Conservation (phyloP, 2,329 filamentous ascomycete species). For the Zymoseptoria crescenta region DNA sequence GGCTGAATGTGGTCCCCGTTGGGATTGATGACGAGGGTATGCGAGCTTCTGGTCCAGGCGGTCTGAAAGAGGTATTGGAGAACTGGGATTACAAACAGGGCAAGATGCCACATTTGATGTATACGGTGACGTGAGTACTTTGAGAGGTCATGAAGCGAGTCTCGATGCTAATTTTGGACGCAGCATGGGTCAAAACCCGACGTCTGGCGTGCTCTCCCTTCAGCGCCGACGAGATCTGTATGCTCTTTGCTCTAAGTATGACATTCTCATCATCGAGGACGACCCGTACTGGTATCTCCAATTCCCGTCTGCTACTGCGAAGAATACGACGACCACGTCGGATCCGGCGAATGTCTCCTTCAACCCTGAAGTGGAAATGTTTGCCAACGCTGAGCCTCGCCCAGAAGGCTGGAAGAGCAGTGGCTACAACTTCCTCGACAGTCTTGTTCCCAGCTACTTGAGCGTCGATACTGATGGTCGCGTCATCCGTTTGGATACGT, state of each 20-base stretch:
- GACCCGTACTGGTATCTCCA: conserved; percentile 96
- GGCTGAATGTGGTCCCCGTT: conserved; percentile 65
- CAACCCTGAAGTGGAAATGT: conserved; percentile 22
- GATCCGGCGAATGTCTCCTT: conserved; percentile 23
- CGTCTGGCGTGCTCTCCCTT: conserved; percentile 65
- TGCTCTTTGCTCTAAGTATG: conserved; percentile 69
- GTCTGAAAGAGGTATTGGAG: conserved; percentile 67
- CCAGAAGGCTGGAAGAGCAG: conserved; percentile 45
- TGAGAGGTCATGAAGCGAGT: background rate
- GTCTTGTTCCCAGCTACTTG: conserved; percentile 73
- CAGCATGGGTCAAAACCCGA: conserved; percentile 85
- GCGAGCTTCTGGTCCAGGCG: conserved; percentile 62
- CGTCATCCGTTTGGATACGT: conserved; percentile 84
- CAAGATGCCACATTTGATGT: conserved; percentile 73
- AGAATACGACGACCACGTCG: conserved; percentile 25
- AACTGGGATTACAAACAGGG: conserved; percentile 74
- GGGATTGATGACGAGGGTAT: conserved; percentile 74
- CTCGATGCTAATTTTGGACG: conserved; percentile 6
- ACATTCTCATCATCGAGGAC: conserved; percentile 87
- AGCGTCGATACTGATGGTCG: conserved; percentile 76
- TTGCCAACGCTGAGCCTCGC: conserved; percentile 44
- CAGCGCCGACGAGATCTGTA: conserved; percentile 73
- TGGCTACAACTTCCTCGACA: conserved; percentile 74
- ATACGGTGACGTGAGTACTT: conserved; percentile 71
- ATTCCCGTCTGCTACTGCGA: conserved; percentile 60